Evolutionary conservation across 371 early-diverging fungal species (phyloP), one percentile per base, ranked within the genome.

Genomic region (Mortierella sp.): DNA sequence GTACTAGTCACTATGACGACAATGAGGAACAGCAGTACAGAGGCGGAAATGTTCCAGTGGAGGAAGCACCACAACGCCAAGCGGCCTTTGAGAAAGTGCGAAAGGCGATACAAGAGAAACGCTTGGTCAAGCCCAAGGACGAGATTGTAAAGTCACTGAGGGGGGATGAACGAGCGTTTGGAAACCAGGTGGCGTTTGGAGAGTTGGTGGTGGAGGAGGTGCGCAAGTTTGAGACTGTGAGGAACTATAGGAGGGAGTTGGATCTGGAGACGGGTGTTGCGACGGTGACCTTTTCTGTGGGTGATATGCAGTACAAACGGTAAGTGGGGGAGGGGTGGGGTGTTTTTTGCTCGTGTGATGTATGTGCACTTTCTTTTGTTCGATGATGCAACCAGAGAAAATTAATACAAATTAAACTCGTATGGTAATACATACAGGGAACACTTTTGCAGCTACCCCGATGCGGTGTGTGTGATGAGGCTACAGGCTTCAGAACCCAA

Each of bases 381-480:
- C 11, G 13, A 52, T 45, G 3, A 28, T 70, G 28, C 42, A 55
- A 55, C 31, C 31, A 60, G 31, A 19, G 72, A 48, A 4, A 26
- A 38, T 11, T 19, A 76, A 38, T 38, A 6, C n/a, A 7, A 24
- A 57, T 24, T 65, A 50, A 63, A 28, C 26, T 10, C n/a, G 4
- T 7, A 34, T 63, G 14, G 14, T n/a, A n/a, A 63, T 31, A 6
- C 24, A 57, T 21, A n/a, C 73, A 86, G 87, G 48, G 87, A 86
- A 71, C 80, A 86, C 68, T 86, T 82, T 78, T 86, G 87, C 71
- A 86, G 87, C 34, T 75, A 50, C 74, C 80, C 80, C 1, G 87
- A 86, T 11, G 65, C 76, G 1, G 73, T 82, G 31, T 86, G 87
- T 48, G 70, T 82, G 6, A 78, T 86, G 82, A 77, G 87, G 44